Evolutionary conservation across 2,329 filamentous ascomycete species (phyloP).

Genomic region (Chaetomium sp.): DNA sequence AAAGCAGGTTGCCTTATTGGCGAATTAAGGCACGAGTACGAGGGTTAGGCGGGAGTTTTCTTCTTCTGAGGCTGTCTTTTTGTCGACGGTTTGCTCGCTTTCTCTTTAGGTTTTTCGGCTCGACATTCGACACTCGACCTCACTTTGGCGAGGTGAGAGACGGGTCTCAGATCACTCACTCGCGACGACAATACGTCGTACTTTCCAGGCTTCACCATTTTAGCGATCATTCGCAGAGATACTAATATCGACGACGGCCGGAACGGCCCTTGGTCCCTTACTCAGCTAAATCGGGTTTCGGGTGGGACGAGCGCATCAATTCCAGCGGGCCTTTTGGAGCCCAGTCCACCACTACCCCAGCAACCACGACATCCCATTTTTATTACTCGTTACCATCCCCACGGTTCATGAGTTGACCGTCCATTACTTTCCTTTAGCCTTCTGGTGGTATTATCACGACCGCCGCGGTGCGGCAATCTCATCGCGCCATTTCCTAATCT

Average conservation of each 20-base stretch:
- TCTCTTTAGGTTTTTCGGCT: too few relatives aligned
- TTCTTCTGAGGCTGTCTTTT: too few relatives aligned
- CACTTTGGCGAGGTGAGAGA: too few relatives aligned
- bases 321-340: background rate
- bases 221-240: background rate
- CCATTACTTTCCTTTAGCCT: background rate
- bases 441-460: background rate
- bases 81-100: too few relatives aligned
- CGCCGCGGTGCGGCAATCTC: background rate
- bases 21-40: too few relatives aligned
- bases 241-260: background rate
- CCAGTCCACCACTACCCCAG: background rate
- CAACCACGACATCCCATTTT: background rate
- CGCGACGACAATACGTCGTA: too few relatives aligned
- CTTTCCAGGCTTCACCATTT: background rate
- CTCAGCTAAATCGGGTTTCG: background rate
- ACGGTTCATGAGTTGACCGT: background rate
- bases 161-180: too few relatives aligned
- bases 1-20: too few relatives aligned
- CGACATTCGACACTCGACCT: too few relatives aligned
- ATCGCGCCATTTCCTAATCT: too few relatives aligned
- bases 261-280: background rate
- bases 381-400: background rate
- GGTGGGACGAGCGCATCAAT: background rate
- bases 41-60: too few relatives aligned